Base-by-base conservation (phyloP, 1,284 basidiomycete genomes). In the Mycosarcoma mackinlayi region DNA sequence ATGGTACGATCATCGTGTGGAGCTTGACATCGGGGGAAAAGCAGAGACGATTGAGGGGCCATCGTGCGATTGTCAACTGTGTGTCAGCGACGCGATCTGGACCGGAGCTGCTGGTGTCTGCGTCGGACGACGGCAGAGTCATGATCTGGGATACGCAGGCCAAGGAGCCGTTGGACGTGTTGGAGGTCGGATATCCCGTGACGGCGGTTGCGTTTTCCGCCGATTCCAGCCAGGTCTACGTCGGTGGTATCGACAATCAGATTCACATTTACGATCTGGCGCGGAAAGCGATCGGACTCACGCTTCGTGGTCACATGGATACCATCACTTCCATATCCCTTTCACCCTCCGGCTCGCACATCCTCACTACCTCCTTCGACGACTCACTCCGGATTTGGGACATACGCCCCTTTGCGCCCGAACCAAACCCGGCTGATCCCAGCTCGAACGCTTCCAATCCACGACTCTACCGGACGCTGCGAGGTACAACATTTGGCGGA, bases 241-340 rank as follows among this genome's bases (percentile, higher is more conserved):
- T 83, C 9, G 81, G 76, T 3, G 79, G 81, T 23, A 56, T 83
- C 24, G 82, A 83, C 64, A 83, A 83, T 42, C 76, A 79, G 38
- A 70, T 83, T 33, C 81, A 82, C 49, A 62, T 75, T 18, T 79
- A 78, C 60, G 79, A 81, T 35, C 49, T 81, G 6, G 49, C 70
- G 8, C 68, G 72, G 16, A 76, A 77, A 48, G 21, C 62, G 14
- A 75, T 73, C 45, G 55, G 69, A 6, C 78, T 73, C 39, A 65
- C 74, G 16, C 57, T 82, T 0, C 63, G 65, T 4, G 76, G 75
- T 0, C 77, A 83, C 34, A 65, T 72, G 28, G 73, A 81, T 27
- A 79, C 78, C 13, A 68, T 81, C 44, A 67, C 75, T 0, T 79
- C 72, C 10, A 56, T 80, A 30, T 28, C 72, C 0, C 73, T 82